Conservation (phyloP, 192 early-diverging fungal species). For the Funneliformis geosporum region DNA sequence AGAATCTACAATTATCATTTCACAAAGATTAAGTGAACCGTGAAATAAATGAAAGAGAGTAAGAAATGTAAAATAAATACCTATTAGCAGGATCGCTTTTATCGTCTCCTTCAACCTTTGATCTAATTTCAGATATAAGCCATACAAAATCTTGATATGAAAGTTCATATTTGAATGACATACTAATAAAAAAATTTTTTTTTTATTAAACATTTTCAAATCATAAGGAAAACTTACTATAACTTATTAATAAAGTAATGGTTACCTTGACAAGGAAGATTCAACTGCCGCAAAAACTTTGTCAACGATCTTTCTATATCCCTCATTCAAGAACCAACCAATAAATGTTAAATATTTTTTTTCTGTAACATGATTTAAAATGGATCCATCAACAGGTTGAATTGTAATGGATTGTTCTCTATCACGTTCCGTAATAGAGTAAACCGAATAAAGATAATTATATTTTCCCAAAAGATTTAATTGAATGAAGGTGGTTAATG, state of each 20-base stretch:
- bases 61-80: not conserved
- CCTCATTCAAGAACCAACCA: slow-evolving; percentile 90
- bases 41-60: not conserved
- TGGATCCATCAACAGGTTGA: slow-evolving; percentile 34
- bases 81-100: not conserved
- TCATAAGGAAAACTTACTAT: not conserved
- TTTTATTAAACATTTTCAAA: not conserved
- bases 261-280: slow-evolving; percentile 20
- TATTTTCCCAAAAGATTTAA: slow-evolving; percentile 89
- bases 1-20: slow-evolving; percentile 44
- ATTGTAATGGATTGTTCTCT: slow-evolving; percentile 51
- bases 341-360: slow-evolving; percentile 85
- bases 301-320: slow-evolving; percentile 75
- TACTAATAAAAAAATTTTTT: not conserved
- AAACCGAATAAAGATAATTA: slow-evolving; percentile 80
- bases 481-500: slow-evolving; percentile 82
- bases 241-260: not conserved
- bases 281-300: slow-evolving; percentile 69
- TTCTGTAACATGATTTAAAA: slow-evolving; percentile 53
- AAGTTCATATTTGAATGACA: slow-evolving; percentile 8
- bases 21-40: not conserved
- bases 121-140: slow-evolving; percentile 20
- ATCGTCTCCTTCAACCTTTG: slow-evolving; percentile 8
- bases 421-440: slow-evolving; percentile 52
- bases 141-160: slow-evolving; percentile 20